phyloP scores from a whole-genome alignment of 2,329 filamentous ascomycete species.

The Fusarium azukiicola region DNA sequence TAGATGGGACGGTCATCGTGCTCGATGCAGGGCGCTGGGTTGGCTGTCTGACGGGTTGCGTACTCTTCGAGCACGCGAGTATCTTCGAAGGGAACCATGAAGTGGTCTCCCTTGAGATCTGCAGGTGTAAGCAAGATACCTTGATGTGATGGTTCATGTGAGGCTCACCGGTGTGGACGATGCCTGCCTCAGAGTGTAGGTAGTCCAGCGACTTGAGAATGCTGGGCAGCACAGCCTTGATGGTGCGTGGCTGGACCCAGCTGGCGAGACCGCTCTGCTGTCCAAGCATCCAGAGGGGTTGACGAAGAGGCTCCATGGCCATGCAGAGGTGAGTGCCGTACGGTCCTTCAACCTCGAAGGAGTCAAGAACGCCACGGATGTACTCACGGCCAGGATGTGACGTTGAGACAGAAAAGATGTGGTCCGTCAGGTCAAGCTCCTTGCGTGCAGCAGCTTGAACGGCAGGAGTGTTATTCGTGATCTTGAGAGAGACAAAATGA shows the following conservation, averaged over 20 bases:
- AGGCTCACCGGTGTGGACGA: slow-evolving; percentile 64
- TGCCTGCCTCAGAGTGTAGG: slow-evolving; percentile 63
- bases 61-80: slow-evolving; percentile 48
- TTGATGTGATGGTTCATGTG: too few relatives aligned
- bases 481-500: slow-evolving; percentile 54
- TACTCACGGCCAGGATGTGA: slow-evolving; percentile 49
- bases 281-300: slow-evolving; percentile 54
- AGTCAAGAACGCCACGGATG: slow-evolving; percentile 49
- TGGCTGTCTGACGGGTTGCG: slow-evolving; percentile 47
- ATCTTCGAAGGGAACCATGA: slow-evolving; percentile 54
- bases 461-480: slow-evolving; percentile 52
- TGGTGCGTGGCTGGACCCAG: slow-evolving; percentile 46
- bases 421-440: slow-evolving; percentile 51
- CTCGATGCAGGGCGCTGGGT: slow-evolving; percentile 50
- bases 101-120: slow-evolving; percentile 54
- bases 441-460: slow-evolving; percentile 49
- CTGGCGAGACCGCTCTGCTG: slow-evolving; percentile 46
- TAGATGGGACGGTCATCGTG: slow-evolving; percentile 50
- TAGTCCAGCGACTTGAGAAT: slow-evolving; percentile 65
- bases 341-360: slow-evolving; percentile 48
- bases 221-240: slow-evolving; percentile 56
- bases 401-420: slow-evolving; percentile 47
- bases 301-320: slow-evolving; percentile 51
- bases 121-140: slow-evolving; percentile 1
- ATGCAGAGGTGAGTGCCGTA: slow-evolving; percentile 49